Conservation (phyloP, 345 rosid genomes). For the Firmiana major region DNA sequence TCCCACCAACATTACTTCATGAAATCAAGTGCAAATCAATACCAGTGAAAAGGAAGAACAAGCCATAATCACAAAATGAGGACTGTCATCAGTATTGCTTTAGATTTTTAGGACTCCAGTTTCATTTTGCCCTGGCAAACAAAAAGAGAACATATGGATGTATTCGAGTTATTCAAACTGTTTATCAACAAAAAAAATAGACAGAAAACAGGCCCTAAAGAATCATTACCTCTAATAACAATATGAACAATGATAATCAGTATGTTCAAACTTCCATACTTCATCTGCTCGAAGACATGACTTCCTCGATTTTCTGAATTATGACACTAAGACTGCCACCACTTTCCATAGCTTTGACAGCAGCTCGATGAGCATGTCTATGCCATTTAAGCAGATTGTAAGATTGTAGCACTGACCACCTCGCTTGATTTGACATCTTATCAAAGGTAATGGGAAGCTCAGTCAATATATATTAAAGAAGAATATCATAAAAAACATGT, state of each 20-base stretch:
- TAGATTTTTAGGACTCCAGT: background rate
- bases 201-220: background rate
- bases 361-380: conserved; percentile 66
- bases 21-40: background rate
- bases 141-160: background rate
- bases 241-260: background rate
- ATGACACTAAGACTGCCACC: conserved; percentile 73
- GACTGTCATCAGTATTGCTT: background rate
- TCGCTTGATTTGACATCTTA: conserved; percentile 99
- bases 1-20: background rate
- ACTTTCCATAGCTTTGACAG: conserved; percentile 76
- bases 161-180: background rate
- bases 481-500: background rate
- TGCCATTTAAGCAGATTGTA: conserved; percentile 94
- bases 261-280: background rate
- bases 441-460: conserved; percentile 1
- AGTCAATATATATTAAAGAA: background rate
- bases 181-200: background rate
- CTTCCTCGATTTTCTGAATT: conserved; percentile 74
- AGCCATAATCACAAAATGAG: background rate
- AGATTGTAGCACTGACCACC: conserved; percentile 85
- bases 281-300: conserved; percentile 49
- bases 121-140: background rate
- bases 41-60: background rate
- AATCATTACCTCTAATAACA: background rate